Base-by-base conservation (phyloP, 2,329 filamentous ascomycete species). In the Fusarium albosuccineum region DNA sequence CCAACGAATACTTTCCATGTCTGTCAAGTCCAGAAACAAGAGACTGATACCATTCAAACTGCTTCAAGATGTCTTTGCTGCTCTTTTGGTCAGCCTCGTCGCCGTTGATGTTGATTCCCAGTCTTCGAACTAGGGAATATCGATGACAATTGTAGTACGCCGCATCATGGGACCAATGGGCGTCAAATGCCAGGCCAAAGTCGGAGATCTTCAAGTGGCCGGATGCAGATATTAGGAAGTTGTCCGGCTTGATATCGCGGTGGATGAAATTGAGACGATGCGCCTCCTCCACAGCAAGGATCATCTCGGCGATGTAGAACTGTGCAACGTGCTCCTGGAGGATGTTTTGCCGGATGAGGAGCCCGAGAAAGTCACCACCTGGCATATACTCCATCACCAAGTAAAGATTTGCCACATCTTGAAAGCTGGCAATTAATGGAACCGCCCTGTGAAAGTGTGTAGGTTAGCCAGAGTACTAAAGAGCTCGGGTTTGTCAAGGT, bases 311-410 rank as follows among this genome's bases (percentile, higher is more conserved):
- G 61, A 97, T 83, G 76, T 98, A 98, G 83, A 92, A 97, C 65
- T 88, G 91, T 5, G 94, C 90, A 42, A 92, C 88, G 1, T 86
- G 82, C 77, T 98, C 96, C 57, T 89, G 89, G 2, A 99, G 83
- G 3, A 92, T 87, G 64, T 96, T 94, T 74, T 97, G 92, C 14
- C 94, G 89, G 57, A 97, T 91, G 14, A 99, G 81, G 1, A 97
- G 80, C 2, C 92, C 92, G 1, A 99, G 84, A 70, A 99, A 98
- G 76, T 99, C 95, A 0, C 96, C 95, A 0, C 95, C 96, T 3
- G 97, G 91, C 93, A 97, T 97, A 75, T 97, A 99, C 62, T 98
- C 94, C 94, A 98, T 97, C 53, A 97, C 92, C 6, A 99, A 87
- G 73, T 98, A 98, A 6, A 99, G 84, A 71, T 92, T 93, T 41